Evolutionary conservation across 768 basidiomycete species (phyloP).

Genomic region (Termitomyces titanicus): DNA sequence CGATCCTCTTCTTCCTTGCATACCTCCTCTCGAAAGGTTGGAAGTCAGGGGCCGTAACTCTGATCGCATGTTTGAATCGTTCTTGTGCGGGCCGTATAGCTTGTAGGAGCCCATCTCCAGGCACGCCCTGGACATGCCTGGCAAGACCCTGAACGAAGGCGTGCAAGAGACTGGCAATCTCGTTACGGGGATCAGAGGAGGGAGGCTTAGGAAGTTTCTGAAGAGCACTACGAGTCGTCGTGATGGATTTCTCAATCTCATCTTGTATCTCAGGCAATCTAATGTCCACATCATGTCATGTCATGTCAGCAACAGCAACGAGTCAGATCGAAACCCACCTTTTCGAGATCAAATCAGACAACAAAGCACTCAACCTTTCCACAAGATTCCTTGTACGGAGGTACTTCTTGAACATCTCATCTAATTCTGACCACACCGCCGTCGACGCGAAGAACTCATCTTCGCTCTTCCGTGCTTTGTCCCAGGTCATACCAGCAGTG

Average conservation of each 20-base stretch:
- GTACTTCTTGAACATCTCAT: conserved; percentile 43
- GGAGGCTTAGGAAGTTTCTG: conserved; percentile 44
- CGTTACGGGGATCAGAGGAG: conserved; percentile 52
- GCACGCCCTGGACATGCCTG: conserved; percentile 47
- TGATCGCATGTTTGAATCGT: conserved; percentile 44
- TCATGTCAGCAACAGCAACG: not conserved
- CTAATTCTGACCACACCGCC: conserved; percentile 53
- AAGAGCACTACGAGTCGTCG: conserved; percentile 26
- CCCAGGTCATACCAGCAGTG: conserved; percentile 52
- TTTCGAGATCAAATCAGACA: conserved; percentile 61
- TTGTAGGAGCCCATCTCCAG: conserved; percentile 54
- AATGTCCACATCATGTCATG: not conserved
- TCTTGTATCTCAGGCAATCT: conserved; percentile 64
- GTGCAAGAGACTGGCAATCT: conserved; percentile 46
- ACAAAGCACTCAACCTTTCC: conserved; percentile 50
- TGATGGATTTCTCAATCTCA: conserved; percentile 48
- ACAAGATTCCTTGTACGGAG: conserved; percentile 57
- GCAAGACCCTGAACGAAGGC: conserved; percentile 44
- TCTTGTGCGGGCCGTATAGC: conserved; percentile 46
- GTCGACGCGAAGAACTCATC: conserved; percentile 50
- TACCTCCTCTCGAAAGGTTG: conserved; percentile 37
- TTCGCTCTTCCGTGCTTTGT: conserved; percentile 54
- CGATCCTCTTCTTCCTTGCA: conserved; percentile 11
- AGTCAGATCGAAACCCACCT: conserved; percentile 34
- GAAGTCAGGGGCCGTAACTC: conserved; percentile 55